Base-by-base conservation (phyloP, 176 grass and related monocot species). In the Triticum turgidum region DNA sequence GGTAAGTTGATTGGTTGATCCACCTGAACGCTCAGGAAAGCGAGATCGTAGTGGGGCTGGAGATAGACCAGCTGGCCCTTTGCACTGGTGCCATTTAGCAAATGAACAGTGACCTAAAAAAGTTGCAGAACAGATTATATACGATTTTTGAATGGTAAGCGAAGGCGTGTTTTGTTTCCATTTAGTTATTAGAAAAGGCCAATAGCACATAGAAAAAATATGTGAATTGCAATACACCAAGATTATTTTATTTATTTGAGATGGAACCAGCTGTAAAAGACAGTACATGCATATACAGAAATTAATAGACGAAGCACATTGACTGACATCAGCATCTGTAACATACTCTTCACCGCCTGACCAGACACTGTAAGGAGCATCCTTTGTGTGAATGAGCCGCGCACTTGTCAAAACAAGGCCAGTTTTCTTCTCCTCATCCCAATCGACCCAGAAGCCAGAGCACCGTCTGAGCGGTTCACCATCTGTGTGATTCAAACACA, bases 41-140 rank as follows among this genome's bases (percentile, higher is more conserved):
- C 83, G 65, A 85, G 20, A 24, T 85, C 62, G 1, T 85, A 85
- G 52, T 85, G 83, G 27, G 74, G 32, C n/a, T 85, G 83, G 13
- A 17, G 15, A 63, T 85, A 85, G 3, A 78, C 42, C 5, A 85
- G 32, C 18, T 56, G 2, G 20, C 54, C 54, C 18, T 59, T 0
- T 59, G 54, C 54, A 59, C 18, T 59, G 20, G 54, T 81, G 17
- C 45, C 27, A 34, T 68, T 65, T 18, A 10, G 38, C 34, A 66
- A 10, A 14, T 66, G 61, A 30, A 47, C 24, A 68, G 42, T 5
- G 4, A 81, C 79, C 41, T 81, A 27, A 44, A 80, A 49, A 20
- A 11, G 41, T 79, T 38, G 5, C 11, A 64, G 9, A 56, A 77
- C 14, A 33, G 10, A 56, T 33, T 29, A 56, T 33, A 77, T 77